Percentiles rank a stretch among this genome's conserved stretches.
These are phyloP conservation scores for Camptophora hylomeconis DNA, from an alignment of 2,329 filamentous ascomycete species.

Conservation along the genomic window DNA sequence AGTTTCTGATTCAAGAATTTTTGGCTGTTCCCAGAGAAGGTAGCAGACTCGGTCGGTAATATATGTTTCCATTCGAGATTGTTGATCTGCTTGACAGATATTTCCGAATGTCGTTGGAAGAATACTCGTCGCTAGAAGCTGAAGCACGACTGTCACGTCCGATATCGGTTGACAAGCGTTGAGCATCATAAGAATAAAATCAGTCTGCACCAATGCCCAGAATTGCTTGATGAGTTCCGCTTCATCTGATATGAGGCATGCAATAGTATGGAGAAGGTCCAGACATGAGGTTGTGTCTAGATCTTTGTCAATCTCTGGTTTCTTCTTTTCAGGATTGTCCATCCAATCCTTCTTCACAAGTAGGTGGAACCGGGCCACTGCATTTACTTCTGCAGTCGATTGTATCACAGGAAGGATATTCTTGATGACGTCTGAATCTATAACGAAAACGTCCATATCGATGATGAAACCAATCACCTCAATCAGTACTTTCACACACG, in stretches of 20 bases:
- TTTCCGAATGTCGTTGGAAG: slow-evolving; percentile 41
- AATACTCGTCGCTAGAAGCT: slow-evolving; percentile 43
- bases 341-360: slow-evolving; percentile 28
- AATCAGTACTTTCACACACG: slow-evolving; percentile 29
- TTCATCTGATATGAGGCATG: slow-evolving; percentile 30
- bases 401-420: slow-evolving; percentile 29
- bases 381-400: slow-evolving; percentile 40
- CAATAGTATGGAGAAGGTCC: slow-evolving; percentile 40
- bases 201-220: slow-evolving; percentile 44
- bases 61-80: slow-evolving; percentile 29
- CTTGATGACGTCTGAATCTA: slow-evolving; percentile 25
- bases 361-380: slow-evolving; percentile 35
- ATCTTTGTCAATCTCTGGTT: slow-evolving; percentile 29
- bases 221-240: slow-evolving; percentile 30
- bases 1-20: slow-evolving; percentile 13
- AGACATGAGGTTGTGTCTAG: slow-evolving; percentile 43
- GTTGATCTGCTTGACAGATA: slow-evolving; percentile 30
- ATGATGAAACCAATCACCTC: slow-evolving; percentile 28
- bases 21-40: slow-evolving; percentile 42
- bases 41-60: slow-evolving; percentile 45
- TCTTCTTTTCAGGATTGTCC: slow-evolving; percentile 28
- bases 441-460: slow-evolving; percentile 23
- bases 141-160: slow-evolving; percentile 42
- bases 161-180: slow-evolving; percentile 43
- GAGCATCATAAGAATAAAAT: slow-evolving; percentile 46